Evolutionary conservation across 2,329 filamentous ascomycete species (phyloP), one percentile per base, ranked within the genome.

Genomic region (Blastomyces parvus): DNA sequence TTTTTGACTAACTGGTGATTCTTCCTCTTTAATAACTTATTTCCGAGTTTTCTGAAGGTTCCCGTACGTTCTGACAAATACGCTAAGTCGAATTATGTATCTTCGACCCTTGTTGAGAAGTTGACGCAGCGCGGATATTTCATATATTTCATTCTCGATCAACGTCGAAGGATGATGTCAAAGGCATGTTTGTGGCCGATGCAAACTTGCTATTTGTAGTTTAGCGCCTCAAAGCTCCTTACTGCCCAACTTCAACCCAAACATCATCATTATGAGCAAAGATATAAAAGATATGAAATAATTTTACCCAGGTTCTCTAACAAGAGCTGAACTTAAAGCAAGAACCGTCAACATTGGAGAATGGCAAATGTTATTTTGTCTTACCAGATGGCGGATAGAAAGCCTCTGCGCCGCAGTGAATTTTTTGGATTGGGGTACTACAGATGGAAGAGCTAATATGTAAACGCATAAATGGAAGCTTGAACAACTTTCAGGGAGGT

Each of bases 141-240:
- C 13, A 6, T n/a, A 33, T 27, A 30, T 30, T 42, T 22, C 3
- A 3, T 40, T 59, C n/a, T 40, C n/a, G 9, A 38, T 40, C 13
- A 17, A 44, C 7, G 9, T 58, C 44, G 56, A 38, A 7, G 22
- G 56, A 59, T 59, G 56, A 59, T 59, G 38, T 59, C 56, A 57
- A 58, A 44, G 36, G 36, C 14, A 5, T 59, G 56, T 44, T 59
- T 44, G 56, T 25, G 44, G 40, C 17, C 22, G 9, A 44, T 40
- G 56, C 56, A 59, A 59, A 59, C 56, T 44, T 27, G 56, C 38
- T 27, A 38, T 44, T 58, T 58, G 22, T 40, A 17, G 38, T 25
- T 40, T 58, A 58, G 56, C 55, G 33, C 13, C 6, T 38, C 36
- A 38, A 11, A 38, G 11, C 9, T 1, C 1, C 33, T 9, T 9